Percentiles rank a stretch among this genome's conserved stretches.
Conservation (phyloP, 169 alveolate species). For the Plasmodium gallinaceum region DNA sequence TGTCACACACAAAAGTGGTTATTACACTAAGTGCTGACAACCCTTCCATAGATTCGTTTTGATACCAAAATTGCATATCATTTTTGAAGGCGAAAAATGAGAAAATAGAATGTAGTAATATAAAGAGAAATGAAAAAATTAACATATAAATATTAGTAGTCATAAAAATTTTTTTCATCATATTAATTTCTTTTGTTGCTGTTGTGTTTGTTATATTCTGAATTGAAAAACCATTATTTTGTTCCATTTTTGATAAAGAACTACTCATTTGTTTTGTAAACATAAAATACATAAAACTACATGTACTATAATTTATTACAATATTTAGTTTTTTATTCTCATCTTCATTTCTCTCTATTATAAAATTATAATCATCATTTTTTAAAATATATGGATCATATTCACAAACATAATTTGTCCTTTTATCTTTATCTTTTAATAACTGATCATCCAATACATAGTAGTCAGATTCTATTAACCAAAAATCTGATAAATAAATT, state of each 20-base stretch:
- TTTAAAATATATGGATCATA: constrained; percentile 74
- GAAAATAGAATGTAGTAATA: constrained; percentile 90
- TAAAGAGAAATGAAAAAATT: constrained; percentile 87
- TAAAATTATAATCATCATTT: constrained; percentile 35
- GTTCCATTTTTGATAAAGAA: constrained; percentile 73
- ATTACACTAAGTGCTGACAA: constrained; percentile 94
- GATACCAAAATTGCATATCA: constrained; percentile 96
- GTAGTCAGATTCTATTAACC: constrained; percentile 81
- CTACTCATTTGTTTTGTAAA: constrained; percentile 55
- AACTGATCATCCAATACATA: constrained; percentile 59
- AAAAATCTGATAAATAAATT: constrained; percentile 80
- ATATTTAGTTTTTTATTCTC: constrained; percentile 43
- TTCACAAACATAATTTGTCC: constrained; percentile 63
- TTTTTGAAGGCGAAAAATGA: constrained; percentile 94
- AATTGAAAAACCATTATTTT: constrained; percentile 29
- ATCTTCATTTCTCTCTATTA: constrained; percentile 43
- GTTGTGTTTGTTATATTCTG: constrained; percentile 69
- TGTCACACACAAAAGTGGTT: constrained; percentile 89
- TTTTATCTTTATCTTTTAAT: constrained; percentile 57
- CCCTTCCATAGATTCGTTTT: constrained; percentile 96
- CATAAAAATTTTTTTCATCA: constrained; percentile 90
- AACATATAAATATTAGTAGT: constrained; percentile 91
- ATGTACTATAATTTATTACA: constrained; percentile 54
- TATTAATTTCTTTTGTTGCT: constrained; percentile 86
- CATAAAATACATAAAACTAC: constrained; percentile 76